Evolutionary conservation across 768 basidiomycete species (phyloP).

Genomic region (Cantharellus anzutake): DNA sequence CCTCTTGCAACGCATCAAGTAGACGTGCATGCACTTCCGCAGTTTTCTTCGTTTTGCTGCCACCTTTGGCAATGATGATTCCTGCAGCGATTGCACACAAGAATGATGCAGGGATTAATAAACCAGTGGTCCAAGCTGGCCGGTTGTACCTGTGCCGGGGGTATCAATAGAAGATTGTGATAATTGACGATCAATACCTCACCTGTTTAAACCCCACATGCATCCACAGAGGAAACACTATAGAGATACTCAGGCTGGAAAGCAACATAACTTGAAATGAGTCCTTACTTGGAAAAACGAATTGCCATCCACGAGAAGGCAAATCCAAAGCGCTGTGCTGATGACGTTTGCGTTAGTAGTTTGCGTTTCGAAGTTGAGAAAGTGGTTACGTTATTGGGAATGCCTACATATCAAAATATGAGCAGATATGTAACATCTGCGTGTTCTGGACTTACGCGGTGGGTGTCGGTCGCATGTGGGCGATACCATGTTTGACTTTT

Average conservation of each 20-base stretch:
- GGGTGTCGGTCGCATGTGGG: constrained; percentile 68
- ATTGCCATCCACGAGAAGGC: constrained; percentile 53
- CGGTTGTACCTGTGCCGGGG: constrained; percentile 11
- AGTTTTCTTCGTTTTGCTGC: constrained; percentile 46
- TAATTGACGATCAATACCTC: constrained; percentile 27
- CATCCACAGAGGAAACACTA: constrained; percentile 48
- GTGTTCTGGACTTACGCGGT: constrained; percentile 9
- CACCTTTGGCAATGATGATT: constrained; percentile 56
- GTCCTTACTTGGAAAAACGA: constrained; percentile 52
- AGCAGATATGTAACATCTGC: neutral
- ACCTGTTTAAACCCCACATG: constrained; percentile 70
- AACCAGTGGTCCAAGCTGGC: constrained; percentile 26
- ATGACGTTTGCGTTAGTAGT: neutral
- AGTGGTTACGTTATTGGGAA: constrained; percentile 45
- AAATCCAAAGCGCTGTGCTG: constrained; percentile 54
- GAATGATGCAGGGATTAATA: constrained; percentile 54
- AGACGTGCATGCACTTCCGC: constrained; percentile 43
- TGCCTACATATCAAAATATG: constrained; percentile 23
- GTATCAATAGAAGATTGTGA: neutral
- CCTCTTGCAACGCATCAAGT: constrained; percentile 24
- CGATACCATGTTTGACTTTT: constrained; percentile 71
- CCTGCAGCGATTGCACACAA: constrained; percentile 58
- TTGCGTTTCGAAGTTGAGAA: constrained; percentile 13
- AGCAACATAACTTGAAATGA: neutral
- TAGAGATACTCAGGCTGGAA: constrained; percentile 1